phyloP scores from a whole-genome alignment of 495 filamentous ascomycete genomes.

The Neurospora tetrasperma region DNA sequence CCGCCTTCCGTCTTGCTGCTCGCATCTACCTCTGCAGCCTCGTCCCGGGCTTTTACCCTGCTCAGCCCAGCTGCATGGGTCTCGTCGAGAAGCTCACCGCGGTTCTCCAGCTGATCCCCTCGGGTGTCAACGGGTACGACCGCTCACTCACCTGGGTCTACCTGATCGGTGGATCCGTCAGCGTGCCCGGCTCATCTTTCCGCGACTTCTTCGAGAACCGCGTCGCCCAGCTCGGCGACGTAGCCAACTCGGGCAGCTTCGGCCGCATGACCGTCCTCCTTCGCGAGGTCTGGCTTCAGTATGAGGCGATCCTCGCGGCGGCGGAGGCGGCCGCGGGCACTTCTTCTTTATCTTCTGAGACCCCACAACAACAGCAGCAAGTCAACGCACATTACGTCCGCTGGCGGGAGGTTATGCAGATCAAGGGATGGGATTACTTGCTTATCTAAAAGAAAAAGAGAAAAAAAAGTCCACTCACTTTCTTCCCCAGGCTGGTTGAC shows the following conservation, averaged over 20 bases:
- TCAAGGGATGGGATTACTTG: slow-evolving; percentile 85
- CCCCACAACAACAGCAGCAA: slow-evolving; percentile 30
- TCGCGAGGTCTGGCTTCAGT: slow-evolving; percentile 70
- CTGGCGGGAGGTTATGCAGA: slow-evolving; percentile 92
- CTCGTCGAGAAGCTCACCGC: slow-evolving; percentile 64
- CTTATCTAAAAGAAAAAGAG: slow-evolving; percentile 52
- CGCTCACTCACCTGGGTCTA: slow-evolving; percentile 89
- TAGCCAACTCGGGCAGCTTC: slow-evolving; percentile 68
- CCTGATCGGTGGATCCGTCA: slow-evolving; percentile 71
- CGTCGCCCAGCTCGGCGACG: slow-evolving; percentile 57
- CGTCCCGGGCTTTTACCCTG: slow-evolving; percentile 74
- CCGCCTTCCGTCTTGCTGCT: slow-evolving; percentile 82
- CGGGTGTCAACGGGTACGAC: slow-evolving; percentile 74
- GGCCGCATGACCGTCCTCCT: slow-evolving; percentile 72
- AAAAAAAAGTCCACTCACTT: slow-evolving; percentile 7
- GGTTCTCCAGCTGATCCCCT: slow-evolving; percentile 67
- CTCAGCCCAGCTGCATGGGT: slow-evolving; percentile 55
- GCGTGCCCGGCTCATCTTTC: slow-evolving; percentile 59
- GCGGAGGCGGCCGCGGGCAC: slow-evolving; percentile 29
- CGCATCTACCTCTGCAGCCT: slow-evolving; percentile 92
- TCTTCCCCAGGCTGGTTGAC: slow-evolving; percentile 27
- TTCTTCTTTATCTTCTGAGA: slow-evolving; percentile 15
- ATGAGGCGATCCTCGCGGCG: slow-evolving; percentile 40
- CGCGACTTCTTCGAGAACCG: slow-evolving; percentile 65
- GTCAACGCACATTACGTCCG: slow-evolving; percentile 48